phyloP scores from a whole-genome alignment of 2,329 filamentous ascomycete species.

The Blumeriella jaapii region DNA sequence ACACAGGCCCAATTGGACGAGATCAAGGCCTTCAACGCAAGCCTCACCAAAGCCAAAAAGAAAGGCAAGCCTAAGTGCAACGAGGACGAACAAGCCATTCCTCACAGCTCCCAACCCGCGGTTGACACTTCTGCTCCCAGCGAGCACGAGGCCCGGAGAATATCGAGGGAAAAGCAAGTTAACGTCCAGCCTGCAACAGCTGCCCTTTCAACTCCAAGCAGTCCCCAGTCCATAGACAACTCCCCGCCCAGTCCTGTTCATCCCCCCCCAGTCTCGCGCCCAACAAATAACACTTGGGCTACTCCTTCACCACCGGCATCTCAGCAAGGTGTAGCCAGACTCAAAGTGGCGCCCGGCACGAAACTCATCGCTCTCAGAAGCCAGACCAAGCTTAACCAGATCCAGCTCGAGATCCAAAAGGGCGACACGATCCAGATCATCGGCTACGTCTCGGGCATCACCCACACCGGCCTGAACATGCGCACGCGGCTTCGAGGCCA shows the following conservation, averaged over 20 bases:
- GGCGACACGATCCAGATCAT: constrained; percentile 16
- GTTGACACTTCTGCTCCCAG: constrained; percentile 6
- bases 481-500: constrained; percentile 10
- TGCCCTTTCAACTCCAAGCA: too few relatives aligned
- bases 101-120: constrained; percentile 1
- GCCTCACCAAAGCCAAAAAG: constrained; percentile 15
- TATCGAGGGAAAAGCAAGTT: too few relatives aligned
- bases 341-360: constrained; percentile 6
- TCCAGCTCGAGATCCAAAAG: constrained; percentile 8
- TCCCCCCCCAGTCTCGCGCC: too few relatives aligned
- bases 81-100: constrained; percentile 2
- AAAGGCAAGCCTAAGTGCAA: constrained; percentile 3
- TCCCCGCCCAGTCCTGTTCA: too few relatives aligned
- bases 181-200: too few relatives aligned
- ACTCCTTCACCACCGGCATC: not conserved
- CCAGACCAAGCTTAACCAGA: not conserved
- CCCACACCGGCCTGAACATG: constrained; percentile 14
- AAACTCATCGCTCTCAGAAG: constrained; percentile 9
- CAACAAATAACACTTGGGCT: too few relatives aligned
- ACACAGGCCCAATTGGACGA: constrained; percentile 18
- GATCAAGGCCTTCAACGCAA: constrained; percentile 14
- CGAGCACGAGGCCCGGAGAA: constrained; percentile 9
- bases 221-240: too few relatives aligned
- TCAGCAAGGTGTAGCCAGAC: not conserved
- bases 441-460: constrained; percentile 16